These are phyloP conservation scores for Solanum piurae DNA, from an alignment of 257 asterid species.

Conservation along the genomic window DNA sequence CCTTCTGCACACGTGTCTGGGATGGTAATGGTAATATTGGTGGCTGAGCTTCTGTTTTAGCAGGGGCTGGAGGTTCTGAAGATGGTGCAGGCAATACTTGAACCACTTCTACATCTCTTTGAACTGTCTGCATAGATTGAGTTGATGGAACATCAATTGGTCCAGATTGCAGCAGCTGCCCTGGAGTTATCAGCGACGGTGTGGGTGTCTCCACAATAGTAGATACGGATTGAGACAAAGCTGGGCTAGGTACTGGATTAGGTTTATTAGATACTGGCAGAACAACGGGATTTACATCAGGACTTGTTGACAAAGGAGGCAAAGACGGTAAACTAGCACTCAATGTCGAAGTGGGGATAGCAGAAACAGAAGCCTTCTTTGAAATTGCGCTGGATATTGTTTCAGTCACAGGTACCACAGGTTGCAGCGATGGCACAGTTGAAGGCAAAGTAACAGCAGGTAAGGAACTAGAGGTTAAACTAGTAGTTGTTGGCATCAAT, in stretches of 20 bases:
- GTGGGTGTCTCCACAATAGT: conserved; percentile 38
- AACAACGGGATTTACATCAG: conserved; percentile 26
- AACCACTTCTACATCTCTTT: conserved; percentile 87
- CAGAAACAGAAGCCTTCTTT: conserved; percentile 41
- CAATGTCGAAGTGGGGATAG: conserved; percentile 25
- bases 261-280: conserved; percentile 37
- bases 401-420: conserved; percentile 35
- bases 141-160: conserved; percentile 34
- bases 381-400: conserved; percentile 21
- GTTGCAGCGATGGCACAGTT: conserved; percentile 41
- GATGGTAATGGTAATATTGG: conserved; percentile 81
- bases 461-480: conserved; percentile 32
- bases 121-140: conserved; percentile 45
- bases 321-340: conserved; percentile 32
- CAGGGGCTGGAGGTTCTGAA: conserved; percentile 37
- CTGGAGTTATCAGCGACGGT: conserved; percentile 75
- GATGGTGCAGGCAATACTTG: conserved; percentile 46
- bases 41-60: conserved; percentile 64
- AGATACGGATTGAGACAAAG: conserved; percentile 33
- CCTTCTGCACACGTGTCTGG: conserved; percentile 55
- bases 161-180: conserved; percentile 67
- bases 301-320: conserved; percentile 29
- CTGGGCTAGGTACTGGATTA: conserved; percentile 21
- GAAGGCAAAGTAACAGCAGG: conserved; percentile 44
- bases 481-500: conserved; percentile 31